Evolutionary conservation across 805 yeast genomes (phyloP), one percentile per base, ranked within the genome.

Genomic region (Saccharomycopsis sp.): DNA sequence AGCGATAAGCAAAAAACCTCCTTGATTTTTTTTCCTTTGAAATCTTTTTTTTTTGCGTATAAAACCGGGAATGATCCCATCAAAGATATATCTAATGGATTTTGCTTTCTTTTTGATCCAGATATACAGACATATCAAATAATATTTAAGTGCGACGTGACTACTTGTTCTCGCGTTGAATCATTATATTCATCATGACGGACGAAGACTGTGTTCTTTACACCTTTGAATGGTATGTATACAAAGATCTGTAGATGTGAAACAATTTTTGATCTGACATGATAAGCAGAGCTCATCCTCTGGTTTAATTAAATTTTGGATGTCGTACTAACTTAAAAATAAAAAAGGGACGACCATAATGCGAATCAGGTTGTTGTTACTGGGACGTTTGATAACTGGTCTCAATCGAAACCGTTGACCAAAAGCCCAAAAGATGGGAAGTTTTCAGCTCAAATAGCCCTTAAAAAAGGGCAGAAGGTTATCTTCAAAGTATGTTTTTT

Each of bases 351-450:
- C 7, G 20, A 17, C 19, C 25, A 7, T 15, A 44, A 58, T 24
- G 65, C 77, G 3, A 24, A 55, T 15, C 61, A 65, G 38, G 85
- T 83, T 56, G 71, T 81, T 60, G 83, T 83, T 62, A 82, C 87
- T 38, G 87, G 87, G 54, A 73, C 80, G 47, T 82, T 81, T 67
- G 85, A 81, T 66, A 69, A 80, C 64, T 83, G 87, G 87, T 63
- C 77, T 47, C 74, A 81, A 64, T 69, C 79, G 1, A 72, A 75
- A 58, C 76, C 76, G 20, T 72, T 83, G 29, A 75, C 79, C 52
- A 78, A 80, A 64, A 77, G 75, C 61, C 51, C 67, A 0, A 15
- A 34, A 12, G 73, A 77, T 50, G 73, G 74, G 12, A 67, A 67
- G 56, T 58, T 73, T 20, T 61, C 70, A n/a, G 64, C 67, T 15